Evolutionary conservation across 208 protist species (phyloP).

Genomic region (Wallacemonas rigidus): DNA sequence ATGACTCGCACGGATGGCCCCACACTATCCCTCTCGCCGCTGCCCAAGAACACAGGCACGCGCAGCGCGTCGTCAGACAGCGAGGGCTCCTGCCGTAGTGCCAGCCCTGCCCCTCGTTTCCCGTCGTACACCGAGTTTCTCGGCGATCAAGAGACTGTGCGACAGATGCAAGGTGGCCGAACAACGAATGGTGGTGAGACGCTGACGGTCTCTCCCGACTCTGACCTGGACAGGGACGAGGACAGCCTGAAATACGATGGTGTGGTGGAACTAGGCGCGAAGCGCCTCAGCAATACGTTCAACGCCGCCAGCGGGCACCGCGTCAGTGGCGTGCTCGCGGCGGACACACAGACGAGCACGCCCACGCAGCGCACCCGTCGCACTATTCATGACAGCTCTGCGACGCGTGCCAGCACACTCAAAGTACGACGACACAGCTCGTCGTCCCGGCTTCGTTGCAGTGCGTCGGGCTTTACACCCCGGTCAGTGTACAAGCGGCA

Average conservation of each 20-base stretch:
- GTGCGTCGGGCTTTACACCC: constrained; percentile 17
- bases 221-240: constrained; percentile 20
- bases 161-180: constrained; percentile 21
- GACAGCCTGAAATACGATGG: neutral
- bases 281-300: constrained; percentile 14
- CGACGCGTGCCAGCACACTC: constrained; percentile 9
- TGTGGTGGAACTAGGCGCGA: constrained; percentile 24
- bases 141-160: constrained; percentile 49
- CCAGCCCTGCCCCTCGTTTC: constrained; percentile 82
- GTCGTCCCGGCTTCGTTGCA: constrained; percentile 17
- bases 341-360: constrained; percentile 1
- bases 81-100: constrained; percentile 26
- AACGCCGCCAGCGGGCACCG: constrained; percentile 7
- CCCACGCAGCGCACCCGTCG: neutral
- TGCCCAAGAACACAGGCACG: constrained; percentile 15
- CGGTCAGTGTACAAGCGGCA: constrained; percentile 21
- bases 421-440: constrained; percentile 9
- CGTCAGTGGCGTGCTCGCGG: constrained; percentile 1
- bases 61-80: neutral
- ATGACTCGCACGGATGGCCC: constrained; percentile 16
- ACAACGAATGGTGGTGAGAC: constrained; percentile 24
- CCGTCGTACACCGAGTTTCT: constrained; percentile 76
- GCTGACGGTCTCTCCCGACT: constrained; percentile 43
- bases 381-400: constrained; percentile 11
- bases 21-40: constrained; percentile 17